These are phyloP conservation scores for Penicillium sp. DNA, from an alignment of 2,329 filamentous ascomycete species.

Conservation along the genomic window DNA sequence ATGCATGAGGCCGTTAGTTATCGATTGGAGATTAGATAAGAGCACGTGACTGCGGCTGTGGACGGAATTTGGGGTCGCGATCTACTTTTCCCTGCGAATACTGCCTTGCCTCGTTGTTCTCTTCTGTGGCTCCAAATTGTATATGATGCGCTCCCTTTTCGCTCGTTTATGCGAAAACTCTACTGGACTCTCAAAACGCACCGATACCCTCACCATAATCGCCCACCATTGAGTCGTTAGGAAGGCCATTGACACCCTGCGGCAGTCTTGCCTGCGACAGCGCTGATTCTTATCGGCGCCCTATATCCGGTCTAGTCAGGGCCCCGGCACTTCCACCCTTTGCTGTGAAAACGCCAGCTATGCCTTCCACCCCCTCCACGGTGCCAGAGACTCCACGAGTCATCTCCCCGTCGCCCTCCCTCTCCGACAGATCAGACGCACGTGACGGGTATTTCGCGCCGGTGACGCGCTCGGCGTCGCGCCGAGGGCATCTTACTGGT, in stretches of 20 bases:
- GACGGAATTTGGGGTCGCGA: constrained; percentile 11
- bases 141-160: constrained; percentile 7
- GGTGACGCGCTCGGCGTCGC: constrained; percentile 66
- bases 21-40: constrained; percentile 37
- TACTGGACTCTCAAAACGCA: constrained; percentile 5
- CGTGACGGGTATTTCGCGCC: constrained; percentile 65
- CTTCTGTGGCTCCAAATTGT: constrained; percentile 1
- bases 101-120: constrained; percentile 5
- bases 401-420: constrained; percentile 79
- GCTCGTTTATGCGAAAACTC: constrained; percentile 4
- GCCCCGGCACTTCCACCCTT: constrained; percentile 47
- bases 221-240: constrained; percentile 36
- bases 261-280: constrained; percentile 23
- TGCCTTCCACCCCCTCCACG: constrained; percentile 46
- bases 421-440: constrained; percentile 44
- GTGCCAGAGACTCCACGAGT: constrained; percentile 78
- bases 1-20: constrained; percentile 23
- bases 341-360: constrained; percentile 33
- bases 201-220: constrained; percentile 9
- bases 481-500: constrained; percentile 49
- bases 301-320: constrained; percentile 25
- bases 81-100: constrained; percentile 13
- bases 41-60: constrained; percentile 24
- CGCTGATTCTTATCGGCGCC: constrained; percentile 13
- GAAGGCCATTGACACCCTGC: constrained; percentile 16